Percentiles rank a stretch among this genome's conserved stretches.
phyloP scores from a whole-genome alignment of 2,329 filamentous ascomycete species.

The Rhinocladiella mackenziei region DNA sequence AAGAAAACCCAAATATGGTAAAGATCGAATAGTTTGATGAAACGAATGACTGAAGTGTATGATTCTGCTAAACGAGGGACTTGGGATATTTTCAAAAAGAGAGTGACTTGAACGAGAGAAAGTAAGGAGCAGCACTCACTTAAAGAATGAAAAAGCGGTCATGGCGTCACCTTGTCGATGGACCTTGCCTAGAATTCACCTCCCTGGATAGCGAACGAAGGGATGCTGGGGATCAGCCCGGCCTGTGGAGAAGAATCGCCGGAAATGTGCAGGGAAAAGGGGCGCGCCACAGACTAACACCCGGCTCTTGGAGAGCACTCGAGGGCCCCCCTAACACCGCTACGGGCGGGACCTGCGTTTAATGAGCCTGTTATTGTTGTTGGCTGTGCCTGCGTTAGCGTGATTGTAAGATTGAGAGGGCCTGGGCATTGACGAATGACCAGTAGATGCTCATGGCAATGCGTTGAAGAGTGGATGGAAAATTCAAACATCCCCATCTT shows the following conservation, averaged over 20 bases:
- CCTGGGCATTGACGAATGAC: conserved; percentile 7
- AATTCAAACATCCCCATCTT: too few species aligned
- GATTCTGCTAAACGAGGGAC: background rate
- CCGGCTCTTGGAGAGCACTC: too few species aligned
- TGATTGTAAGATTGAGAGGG: conserved; percentile 9
- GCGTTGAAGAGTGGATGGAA: background rate
- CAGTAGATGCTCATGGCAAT: background rate
- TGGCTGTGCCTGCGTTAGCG: conserved; percentile 17
- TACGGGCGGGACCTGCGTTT: too few species aligned
- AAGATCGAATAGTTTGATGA: conserved; percentile 28
- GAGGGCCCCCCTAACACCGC: too few species aligned
- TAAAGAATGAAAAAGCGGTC: background rate
- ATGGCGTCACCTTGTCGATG: too few species aligned
- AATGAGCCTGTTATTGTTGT: conserved; percentile 5
- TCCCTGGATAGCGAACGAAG: too few species aligned
- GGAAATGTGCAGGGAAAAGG: too few species aligned
- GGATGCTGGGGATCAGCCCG: too few species aligned
- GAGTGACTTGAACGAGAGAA: conserved; percentile 4
- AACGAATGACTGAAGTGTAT: background rate
- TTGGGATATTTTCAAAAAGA: background rate
- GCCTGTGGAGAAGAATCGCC: too few species aligned
- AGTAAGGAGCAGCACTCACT: background rate
- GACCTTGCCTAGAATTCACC: too few species aligned
- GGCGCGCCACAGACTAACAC: too few species aligned
- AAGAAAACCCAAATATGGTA: conserved; percentile 6